Conservation (phyloP, 2,329 filamentous ascomycete genomes). For the Bisporella sp. region DNA sequence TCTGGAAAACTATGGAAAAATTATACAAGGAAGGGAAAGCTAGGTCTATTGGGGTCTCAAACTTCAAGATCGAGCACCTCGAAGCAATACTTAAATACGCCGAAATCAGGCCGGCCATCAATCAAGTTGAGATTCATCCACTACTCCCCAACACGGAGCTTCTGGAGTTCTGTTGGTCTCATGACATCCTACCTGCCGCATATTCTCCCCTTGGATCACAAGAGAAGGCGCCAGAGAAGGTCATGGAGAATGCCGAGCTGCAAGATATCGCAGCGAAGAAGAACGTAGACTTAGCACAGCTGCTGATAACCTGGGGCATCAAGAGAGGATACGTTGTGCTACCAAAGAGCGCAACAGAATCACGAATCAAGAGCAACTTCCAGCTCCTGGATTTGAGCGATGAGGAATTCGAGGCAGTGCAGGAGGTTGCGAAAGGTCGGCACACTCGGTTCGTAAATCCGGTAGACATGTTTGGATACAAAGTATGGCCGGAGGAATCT, state of each 20-base stretch:
- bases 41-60: constrained; percentile 50
- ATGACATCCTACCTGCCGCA: constrained; percentile 67
- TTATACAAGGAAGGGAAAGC: constrained; percentile 53
- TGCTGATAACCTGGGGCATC: constrained; percentile 66
- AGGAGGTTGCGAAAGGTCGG: constrained; percentile 52
- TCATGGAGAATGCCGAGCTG: constrained; percentile 50
- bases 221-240: constrained; percentile 55
- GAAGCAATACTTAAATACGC: constrained; percentile 43
- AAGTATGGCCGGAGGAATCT: constrained; percentile 56
- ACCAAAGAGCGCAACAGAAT: constrained; percentile 62
- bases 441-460: constrained; percentile 71
- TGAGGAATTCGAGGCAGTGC: constrained; percentile 50
- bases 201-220: constrained; percentile 62
- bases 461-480: constrained; percentile 69
- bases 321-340: constrained; percentile 62
- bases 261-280: constrained; percentile 56
- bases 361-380: constrained; percentile 62
- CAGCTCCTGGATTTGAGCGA: constrained; percentile 56
- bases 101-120: constrained; percentile 40
- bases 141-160: constrained; percentile 66
- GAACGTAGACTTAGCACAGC: constrained; percentile 48
- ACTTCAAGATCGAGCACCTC: constrained; percentile 47
- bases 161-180: constrained; percentile 57
- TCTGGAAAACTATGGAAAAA: constrained; percentile 70
- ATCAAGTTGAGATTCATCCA: constrained; percentile 64